A percentile compares a stretch with the other conserved stretches of the same genome.
Evolutionary conservation across 1,284 basidiomycete species (phyloP).

Genomic region (Rhizopogon hawkerae): DNA sequence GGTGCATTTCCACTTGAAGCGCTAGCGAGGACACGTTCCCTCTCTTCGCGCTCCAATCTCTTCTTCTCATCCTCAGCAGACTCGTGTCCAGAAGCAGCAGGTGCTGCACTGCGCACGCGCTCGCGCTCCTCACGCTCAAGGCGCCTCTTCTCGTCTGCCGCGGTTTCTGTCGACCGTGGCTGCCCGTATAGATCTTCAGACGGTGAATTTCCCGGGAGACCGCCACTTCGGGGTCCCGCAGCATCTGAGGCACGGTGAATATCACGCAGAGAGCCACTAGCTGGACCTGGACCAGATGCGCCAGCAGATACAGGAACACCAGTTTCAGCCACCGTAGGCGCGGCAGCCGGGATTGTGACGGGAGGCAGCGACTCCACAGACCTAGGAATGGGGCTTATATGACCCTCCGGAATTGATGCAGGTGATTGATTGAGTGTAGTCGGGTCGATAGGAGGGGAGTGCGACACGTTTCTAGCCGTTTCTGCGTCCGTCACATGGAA

Average conservation of each 20-base stretch:
- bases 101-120: conserved; percentile 24
- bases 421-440: conserved; percentile 48
- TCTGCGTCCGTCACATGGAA: conserved; percentile 4
- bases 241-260: conserved; percentile 34
- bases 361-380: conserved; percentile 16
- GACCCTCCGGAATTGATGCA: conserved; percentile 36
- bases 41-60: conserved; percentile 56
- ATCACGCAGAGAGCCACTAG: conserved; percentile 53
- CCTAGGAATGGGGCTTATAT: conserved; percentile 12
- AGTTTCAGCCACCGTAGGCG: conserved; percentile 58
- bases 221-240: conserved; percentile 25
- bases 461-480: not conserved
- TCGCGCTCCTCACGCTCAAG: conserved; percentile 33
- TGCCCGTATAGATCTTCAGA: conserved; percentile 28
- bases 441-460: conserved; percentile 39
- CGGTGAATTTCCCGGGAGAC: conserved; percentile 18
- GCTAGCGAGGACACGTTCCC: conserved; percentile 41
- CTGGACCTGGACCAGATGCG: conserved; percentile 50
- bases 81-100: conserved; percentile 29
- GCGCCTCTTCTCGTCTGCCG: conserved; percentile 47
- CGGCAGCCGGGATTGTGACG: conserved; percentile 28
- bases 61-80: conserved; percentile 62
- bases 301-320: conserved; percentile 47
- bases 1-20: conserved; percentile 17
- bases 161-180: conserved; percentile 26